Conservation (phyloP, 352 stramenopile species). For the Globisporangium viniferum region DNA sequence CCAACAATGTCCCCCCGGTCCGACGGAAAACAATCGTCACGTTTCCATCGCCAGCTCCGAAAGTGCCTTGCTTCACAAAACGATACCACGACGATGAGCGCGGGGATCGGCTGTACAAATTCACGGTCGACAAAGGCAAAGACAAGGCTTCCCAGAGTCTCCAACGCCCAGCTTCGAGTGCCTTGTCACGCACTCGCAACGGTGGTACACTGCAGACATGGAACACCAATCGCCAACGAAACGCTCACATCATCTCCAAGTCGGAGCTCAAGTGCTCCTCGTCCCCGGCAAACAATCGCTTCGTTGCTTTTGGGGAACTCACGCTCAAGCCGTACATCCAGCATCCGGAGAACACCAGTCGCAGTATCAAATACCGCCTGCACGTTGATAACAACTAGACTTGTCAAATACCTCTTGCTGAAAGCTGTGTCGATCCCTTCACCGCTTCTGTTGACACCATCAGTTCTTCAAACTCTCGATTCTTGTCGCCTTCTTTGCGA, state of each 20-base stretch:
- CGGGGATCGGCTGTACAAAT: conserved; percentile 10
- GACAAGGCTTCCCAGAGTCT: neutral
- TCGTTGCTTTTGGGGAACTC: conserved; percentile 1
- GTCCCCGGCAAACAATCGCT: neutral
- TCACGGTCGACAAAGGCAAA: neutral
- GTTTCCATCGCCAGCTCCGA: neutral
- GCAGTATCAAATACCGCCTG: conserved; percentile 5
- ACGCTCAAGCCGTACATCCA: conserved; percentile 5
- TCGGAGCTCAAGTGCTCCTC: conserved; percentile 6
- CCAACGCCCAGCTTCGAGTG: neutral
- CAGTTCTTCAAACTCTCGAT: neutral
- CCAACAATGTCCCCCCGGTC: neutral
- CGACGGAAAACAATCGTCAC: conserved; percentile 1
- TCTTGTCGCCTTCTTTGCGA: neutral
- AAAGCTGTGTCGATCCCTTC: too few relatives aligned
- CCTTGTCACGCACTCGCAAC: neutral
- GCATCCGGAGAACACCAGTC: neutral
- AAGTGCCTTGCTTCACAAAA: conserved; percentile 7
- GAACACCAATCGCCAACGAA: conserved; percentile 2
- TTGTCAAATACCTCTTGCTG: neutral
- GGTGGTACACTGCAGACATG: neutral
- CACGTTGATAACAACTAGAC: conserved; percentile 8
- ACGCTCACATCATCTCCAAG: conserved; percentile 6
- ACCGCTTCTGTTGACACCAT: conserved; percentile 7
- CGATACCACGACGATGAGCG: conserved; percentile 13